Evolutionary conservation across 1,284 basidiomycete genomes (phyloP).

Genomic region (Ceraceosorus guamensis): DNA sequence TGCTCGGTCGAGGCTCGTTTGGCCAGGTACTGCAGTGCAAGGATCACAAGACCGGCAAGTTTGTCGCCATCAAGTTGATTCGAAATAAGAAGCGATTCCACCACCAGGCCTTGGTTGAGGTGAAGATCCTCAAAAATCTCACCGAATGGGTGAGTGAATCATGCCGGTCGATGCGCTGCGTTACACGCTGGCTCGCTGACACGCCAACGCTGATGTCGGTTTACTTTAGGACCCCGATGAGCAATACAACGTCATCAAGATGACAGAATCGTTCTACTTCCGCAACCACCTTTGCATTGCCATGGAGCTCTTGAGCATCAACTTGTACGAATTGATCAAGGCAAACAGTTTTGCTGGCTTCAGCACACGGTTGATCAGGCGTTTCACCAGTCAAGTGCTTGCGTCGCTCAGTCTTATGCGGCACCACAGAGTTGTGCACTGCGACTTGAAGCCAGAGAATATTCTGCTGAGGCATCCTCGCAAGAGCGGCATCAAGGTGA

Average conservation of each 20-base stretch:
- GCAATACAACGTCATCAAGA: conserved; percentile 93
- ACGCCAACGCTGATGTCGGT: no score
- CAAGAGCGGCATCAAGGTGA: conserved; percentile 94
- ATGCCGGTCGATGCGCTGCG: conserved; percentile 12
- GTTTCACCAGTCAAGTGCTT: conserved; percentile 94
- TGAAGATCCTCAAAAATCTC: conserved; percentile 93
- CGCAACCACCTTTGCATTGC: conserved; percentile 96
- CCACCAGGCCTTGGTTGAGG: conserved; percentile 94
- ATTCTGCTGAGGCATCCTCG: conserved; percentile 87
- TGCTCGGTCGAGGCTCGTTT: conserved; percentile 94
- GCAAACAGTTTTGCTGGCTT: conserved; percentile 97
- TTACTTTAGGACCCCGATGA: conserved; percentile 68
- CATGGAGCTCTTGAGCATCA: conserved; percentile 95
- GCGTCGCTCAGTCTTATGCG: conserved; percentile 84
- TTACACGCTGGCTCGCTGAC: background rate
- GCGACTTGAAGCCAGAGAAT: conserved; percentile 99
- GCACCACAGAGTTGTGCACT: conserved; percentile 97
- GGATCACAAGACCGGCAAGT: conserved; percentile 91
- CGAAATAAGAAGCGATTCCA: conserved; percentile 99
- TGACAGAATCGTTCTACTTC: conserved; percentile 99
- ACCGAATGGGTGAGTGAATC: conserved; percentile 68
- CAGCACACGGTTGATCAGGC: conserved; percentile 83
- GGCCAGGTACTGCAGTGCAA: conserved; percentile 94
- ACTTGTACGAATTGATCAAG: conserved; percentile 98
- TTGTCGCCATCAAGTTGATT: conserved; percentile 97